Base-by-base conservation (phyloP, 495 filamentous ascomycete genomes). In the Sporormia fimetaria region DNA sequence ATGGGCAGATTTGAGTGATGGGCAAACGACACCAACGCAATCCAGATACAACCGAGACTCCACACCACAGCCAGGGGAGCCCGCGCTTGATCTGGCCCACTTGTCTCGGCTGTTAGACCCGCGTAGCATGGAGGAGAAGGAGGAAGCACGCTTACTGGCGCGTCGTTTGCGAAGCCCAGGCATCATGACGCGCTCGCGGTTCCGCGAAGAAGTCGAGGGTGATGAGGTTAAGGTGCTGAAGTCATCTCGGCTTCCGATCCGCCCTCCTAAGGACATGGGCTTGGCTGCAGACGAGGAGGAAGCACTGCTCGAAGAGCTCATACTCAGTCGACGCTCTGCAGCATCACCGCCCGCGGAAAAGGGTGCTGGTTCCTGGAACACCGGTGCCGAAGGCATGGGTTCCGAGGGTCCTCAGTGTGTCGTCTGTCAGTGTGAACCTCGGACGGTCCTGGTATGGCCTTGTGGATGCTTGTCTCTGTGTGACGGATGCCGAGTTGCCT, bases 371-470 rank as follows among this genome's bases (percentile, higher is more conserved):
- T 69, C 72, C 0, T 87, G 81, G 73, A 68, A 74, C 20, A 68
- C 67, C 2, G 81, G 82, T 3, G 81, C 74, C 0, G 76, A 73
- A 7, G 79, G 80, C 1, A 71, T 88, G 47, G 83, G 79, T 2
- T 66, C 69, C 1, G 73, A 75, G 32, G 85, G 88, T 0, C 87
- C 87, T 3, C 79, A 83, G 37, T 98, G 90, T 56, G 90, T 95
- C 1, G 83, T 98, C 3, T 98, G 90, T 55, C 90, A 96, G 56
- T 74, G 74, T 18, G 73, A 68, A n/a, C 81, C 87, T 12, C 71
- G 90, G 16, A 94, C 81, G 3, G 81, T 96, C 35, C 80, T 98
- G 39, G 81, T 93, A 3, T 96, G 92, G 92, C 90, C 90, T 2
- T 98, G 90, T 55, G 76, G 92, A 14, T 98, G 90, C 57, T 68